Conservation (phyloP, 176 grass and related monocot species). For the Oryza nivara region DNA sequence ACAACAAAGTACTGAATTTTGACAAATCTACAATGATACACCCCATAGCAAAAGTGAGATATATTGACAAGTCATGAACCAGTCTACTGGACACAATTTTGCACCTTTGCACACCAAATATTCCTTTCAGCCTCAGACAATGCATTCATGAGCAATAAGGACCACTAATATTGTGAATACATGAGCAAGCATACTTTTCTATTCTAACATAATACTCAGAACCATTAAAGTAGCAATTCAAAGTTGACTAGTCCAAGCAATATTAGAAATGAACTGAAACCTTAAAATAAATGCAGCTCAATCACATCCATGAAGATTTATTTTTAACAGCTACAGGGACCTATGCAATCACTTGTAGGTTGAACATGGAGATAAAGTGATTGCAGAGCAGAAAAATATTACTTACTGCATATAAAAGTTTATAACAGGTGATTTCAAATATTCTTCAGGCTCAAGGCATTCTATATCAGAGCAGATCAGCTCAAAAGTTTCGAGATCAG, state of each 20-base stretch:
- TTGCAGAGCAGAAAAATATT: background rate
- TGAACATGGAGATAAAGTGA: conserved; percentile 20
- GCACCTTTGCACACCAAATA: background rate
- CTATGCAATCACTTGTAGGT: background rate
- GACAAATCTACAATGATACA: background rate
- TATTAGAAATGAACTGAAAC: background rate
- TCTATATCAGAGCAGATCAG: conserved; percentile 50
- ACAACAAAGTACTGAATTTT: conserved; percentile 17
- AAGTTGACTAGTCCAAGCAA: background rate
- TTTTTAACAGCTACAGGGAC: conserved; percentile 6
- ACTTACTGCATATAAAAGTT: conserved; percentile 68
- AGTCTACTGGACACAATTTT: conserved; percentile 6
- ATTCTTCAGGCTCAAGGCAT: conserved; percentile 57
- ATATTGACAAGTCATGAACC: conserved; percentile 20
- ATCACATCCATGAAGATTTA: conserved; percentile 18
- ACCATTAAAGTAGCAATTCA: background rate
- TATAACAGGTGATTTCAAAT: conserved; percentile 59
- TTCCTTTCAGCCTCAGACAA: background rate
- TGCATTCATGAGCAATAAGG: background rate
- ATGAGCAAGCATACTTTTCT: conserved; percentile 19
- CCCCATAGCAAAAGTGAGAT: background rate
- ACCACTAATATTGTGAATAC: background rate
- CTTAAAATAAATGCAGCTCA: conserved; percentile 23
- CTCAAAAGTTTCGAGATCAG: conserved; percentile 42
- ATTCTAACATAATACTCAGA: background rate